Percentiles rank a stretch among this genome's conserved stretches.
These are phyloP conservation scores for Phytomonas serpens DNA, from an alignment of 208 protist species.

Conservation along the genomic window DNA sequence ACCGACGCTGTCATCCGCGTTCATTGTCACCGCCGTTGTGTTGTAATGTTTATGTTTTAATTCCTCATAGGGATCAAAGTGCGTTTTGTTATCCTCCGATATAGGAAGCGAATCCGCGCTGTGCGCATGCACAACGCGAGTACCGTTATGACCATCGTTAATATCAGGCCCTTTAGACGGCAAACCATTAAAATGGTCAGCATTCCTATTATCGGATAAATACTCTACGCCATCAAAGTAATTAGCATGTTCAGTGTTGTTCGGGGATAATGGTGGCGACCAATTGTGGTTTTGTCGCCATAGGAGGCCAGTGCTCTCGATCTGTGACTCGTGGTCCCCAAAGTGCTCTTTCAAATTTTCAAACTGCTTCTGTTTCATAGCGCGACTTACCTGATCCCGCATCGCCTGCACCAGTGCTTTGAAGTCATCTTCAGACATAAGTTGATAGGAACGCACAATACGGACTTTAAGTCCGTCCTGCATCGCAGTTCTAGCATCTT, in stretches of 20 bases:
- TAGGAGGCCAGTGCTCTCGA: slow-evolving; percentile 38
- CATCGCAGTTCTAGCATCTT: slow-evolving; percentile 63
- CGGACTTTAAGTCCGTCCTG: slow-evolving; percentile 57
- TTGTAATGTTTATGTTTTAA: background rate
- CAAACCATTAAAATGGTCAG: background rate
- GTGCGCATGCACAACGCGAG: background rate
- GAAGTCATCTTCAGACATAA: slow-evolving; percentile 82
- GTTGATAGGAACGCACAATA: slow-evolving; percentile 78
- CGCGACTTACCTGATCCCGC: slow-evolving; percentile 44
- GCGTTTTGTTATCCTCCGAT: background rate
- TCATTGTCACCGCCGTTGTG: background rate
- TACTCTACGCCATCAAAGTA: slow-evolving; percentile 20
- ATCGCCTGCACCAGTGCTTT: slow-evolving; percentile 63
- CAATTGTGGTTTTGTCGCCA: slow-evolving; percentile 42
- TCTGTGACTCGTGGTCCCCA: slow-evolving; percentile 54
- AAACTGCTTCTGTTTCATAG: slow-evolving; percentile 65
- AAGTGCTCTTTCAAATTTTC: slow-evolving; percentile 64
- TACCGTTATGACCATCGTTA: background rate
- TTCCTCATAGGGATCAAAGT: background rate
- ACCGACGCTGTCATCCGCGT: background rate
- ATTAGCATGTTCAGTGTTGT: slow-evolving; percentile 14
- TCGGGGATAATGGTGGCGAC: slow-evolving; percentile 8
- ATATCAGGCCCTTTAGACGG: background rate
- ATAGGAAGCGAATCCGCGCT: background rate
- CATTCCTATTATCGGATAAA: slow-evolving; percentile 18